phyloP scores from a whole-genome alignment of 805 yeast genomes.

The Nematodospora valgi region DNA sequence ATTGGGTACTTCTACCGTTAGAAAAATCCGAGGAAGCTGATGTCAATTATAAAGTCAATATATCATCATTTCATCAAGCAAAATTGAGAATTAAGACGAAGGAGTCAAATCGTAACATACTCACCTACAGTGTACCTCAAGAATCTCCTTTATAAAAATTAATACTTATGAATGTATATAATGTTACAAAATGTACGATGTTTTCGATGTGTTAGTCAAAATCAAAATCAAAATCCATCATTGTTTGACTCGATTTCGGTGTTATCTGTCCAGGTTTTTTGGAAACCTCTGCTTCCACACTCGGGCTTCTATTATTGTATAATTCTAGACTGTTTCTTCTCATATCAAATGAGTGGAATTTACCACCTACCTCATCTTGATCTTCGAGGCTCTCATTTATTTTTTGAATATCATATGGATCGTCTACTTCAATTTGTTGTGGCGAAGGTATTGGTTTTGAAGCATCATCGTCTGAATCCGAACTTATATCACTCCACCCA shows the following conservation, averaged over 20 bases:
- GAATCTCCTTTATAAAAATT: constrained; percentile 2
- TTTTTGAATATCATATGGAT: not conserved
- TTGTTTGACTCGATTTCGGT: constrained; percentile 3
- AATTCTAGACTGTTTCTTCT: constrained; percentile 10
- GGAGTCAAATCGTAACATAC: constrained; percentile 6
- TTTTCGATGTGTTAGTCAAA: constrained; percentile 14
- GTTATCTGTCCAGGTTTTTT: not conserved
- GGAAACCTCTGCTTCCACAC: constrained; percentile 2
- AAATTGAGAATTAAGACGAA: constrained; percentile 11
- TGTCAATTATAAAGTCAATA: constrained; percentile 14
- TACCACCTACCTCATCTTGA: constrained; percentile 2
- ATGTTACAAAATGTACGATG: not conserved
- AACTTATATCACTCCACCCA: constrained; percentile 3
- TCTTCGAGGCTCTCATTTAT: constrained; percentile 10
- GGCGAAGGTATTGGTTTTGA: not conserved
- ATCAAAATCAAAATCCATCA: constrained; percentile 25
- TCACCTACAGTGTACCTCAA: constrained; percentile 5
- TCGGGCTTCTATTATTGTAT: constrained; percentile 3
- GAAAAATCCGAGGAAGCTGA: constrained; percentile 9
- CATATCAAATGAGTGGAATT: constrained; percentile 5
- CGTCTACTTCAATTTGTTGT: not conserved
- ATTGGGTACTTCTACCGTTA: constrained; percentile 28
- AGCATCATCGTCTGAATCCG: constrained; percentile 1
- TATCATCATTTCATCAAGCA: constrained; percentile 17
- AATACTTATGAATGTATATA: not conserved